Evolutionary conservation across 1,284 basidiomycete species (phyloP).

Genomic region (Agroathelia rolfsii): DNA sequence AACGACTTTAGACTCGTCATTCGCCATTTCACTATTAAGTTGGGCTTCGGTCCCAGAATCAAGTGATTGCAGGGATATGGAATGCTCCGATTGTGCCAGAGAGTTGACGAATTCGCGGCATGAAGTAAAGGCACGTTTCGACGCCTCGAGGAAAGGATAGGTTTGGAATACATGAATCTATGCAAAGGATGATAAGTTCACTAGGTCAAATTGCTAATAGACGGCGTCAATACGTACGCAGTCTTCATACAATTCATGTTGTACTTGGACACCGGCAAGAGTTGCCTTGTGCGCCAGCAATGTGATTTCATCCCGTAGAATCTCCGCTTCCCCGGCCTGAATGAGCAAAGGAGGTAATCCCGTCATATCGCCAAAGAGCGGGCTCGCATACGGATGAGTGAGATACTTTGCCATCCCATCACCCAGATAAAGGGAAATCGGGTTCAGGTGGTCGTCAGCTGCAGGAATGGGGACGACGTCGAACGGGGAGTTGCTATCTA

Average conservation of each 20-base stretch:
- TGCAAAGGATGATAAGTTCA: slow-evolving; percentile 6
- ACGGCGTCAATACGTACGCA: slow-evolving; percentile 47
- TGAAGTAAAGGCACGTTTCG: slow-evolving; percentile 67
- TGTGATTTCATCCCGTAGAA: slow-evolving; percentile 86
- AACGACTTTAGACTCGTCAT: slow-evolving; percentile 50
- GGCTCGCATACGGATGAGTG: slow-evolving; percentile 94
- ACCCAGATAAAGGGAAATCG: slow-evolving; percentile 88
- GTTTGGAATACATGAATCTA: slow-evolving; percentile 88
- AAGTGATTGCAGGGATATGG: slow-evolving; percentile 37
- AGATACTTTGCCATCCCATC: slow-evolving; percentile 76
- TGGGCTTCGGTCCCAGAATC: slow-evolving; percentile 43
- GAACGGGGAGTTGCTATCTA: slow-evolving; percentile 85
- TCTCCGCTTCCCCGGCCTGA: slow-evolving; percentile 91
- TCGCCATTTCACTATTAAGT: slow-evolving; percentile 59
- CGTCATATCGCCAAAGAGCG: slow-evolving; percentile 86
- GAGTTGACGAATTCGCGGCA: slow-evolving; percentile 67
- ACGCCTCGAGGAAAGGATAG: slow-evolving; percentile 73
- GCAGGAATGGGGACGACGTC: slow-evolving; percentile 73
- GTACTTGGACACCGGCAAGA: slow-evolving; percentile 78
- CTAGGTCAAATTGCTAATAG: slow-evolving; percentile 6
- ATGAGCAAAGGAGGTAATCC: slow-evolving; percentile 88
- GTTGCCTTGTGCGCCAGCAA: slow-evolving; percentile 93
- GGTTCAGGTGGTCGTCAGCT: slow-evolving; percentile 84
- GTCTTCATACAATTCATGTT: slow-evolving; percentile 91
- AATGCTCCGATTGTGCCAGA: slow-evolving; percentile 41